These are phyloP conservation scores for Cicer judaicum DNA, from an alignment of 306 rosid species.

Conservation along the genomic window DNA sequence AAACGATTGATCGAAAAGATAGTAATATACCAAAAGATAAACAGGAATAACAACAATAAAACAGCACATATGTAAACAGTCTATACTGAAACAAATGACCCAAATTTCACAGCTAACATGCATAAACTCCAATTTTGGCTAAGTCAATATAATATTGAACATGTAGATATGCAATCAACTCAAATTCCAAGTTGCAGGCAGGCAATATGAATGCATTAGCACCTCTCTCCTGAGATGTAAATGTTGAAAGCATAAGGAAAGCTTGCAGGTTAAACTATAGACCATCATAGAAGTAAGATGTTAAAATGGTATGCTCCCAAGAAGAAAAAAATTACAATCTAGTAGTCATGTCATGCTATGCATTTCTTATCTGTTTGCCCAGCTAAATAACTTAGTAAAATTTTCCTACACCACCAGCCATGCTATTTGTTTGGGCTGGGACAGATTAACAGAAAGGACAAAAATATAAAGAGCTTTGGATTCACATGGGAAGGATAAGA, in stretches of 20 bases:
- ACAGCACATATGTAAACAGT: background rate
- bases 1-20: slow-evolving; percentile 18
- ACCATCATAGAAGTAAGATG: slow-evolving; percentile 16
- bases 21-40: slow-evolving; percentile 20
- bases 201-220: slow-evolving; percentile 11
- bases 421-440: slow-evolving; percentile 12
- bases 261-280: slow-evolving; percentile 23
- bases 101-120: background rate
- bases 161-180: slow-evolving; percentile 2
- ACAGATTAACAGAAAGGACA: slow-evolving; percentile 9
- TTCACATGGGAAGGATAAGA: slow-evolving; percentile 33
- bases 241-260: slow-evolving; percentile 3
- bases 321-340: background rate
- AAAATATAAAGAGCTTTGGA: slow-evolving; percentile 8
- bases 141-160: background rate
- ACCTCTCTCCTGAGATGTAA: slow-evolving; percentile 26
- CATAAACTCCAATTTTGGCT: slow-evolving; percentile 10
- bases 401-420: slow-evolving; percentile 14
- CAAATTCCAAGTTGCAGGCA: slow-evolving; percentile 12
- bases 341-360: background rate
- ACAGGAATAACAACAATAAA: slow-evolving; percentile 18
- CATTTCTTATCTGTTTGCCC: slow-evolving; percentile 17
- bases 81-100: slow-evolving; percentile 29
- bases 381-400: slow-evolving; percentile 8
- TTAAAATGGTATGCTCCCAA: slow-evolving; percentile 13